Percentiles rank a stretch among this genome's conserved stretches.
Evolutionary conservation across 495 filamentous ascomycete species (phyloP).

Genomic region (Astrothelium subdiscretum): DNA sequence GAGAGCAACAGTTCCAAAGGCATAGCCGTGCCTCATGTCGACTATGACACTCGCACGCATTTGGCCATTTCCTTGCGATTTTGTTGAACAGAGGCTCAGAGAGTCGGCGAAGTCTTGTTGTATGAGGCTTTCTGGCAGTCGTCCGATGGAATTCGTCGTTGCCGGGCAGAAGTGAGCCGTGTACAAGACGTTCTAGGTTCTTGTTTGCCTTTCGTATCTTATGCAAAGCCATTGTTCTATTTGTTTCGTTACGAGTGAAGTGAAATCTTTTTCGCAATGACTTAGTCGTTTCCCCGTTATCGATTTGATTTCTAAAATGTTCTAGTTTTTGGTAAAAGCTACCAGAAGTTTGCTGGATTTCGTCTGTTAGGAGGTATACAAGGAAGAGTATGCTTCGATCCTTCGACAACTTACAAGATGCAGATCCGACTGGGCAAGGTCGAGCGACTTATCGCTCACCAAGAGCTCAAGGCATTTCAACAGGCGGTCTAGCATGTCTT

Average conservation of each 20-base stretch:
- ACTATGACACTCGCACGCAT: not conserved
- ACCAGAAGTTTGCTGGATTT: not conserved
- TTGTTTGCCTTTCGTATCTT: not conserved
- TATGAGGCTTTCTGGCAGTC: not conserved
- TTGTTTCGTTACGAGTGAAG: not conserved
- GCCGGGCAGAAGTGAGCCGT: not conserved
- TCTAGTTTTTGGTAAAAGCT: not conserved
- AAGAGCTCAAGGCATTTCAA: not conserved
- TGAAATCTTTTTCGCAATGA: not conserved
- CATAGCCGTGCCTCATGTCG: not conserved
- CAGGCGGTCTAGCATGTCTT: not conserved
- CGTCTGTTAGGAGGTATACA: not conserved
- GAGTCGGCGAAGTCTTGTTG: not conserved
- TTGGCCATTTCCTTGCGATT: not conserved
- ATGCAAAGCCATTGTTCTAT: not conserved
- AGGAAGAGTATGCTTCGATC: not conserved
- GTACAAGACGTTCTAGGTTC: not conserved
- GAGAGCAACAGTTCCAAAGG: not conserved
- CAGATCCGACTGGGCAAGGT: not conserved
- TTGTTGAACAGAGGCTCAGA: not conserved
- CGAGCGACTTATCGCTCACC: not conserved
- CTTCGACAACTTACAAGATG: not conserved
- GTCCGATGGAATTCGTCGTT: not conserved
- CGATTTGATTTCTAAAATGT: not conserved
- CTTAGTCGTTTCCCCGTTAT: not conserved